Conservation (phyloP, 2,329 filamentous ascomycete genomes). For the Botrytis cinerea region DNA sequence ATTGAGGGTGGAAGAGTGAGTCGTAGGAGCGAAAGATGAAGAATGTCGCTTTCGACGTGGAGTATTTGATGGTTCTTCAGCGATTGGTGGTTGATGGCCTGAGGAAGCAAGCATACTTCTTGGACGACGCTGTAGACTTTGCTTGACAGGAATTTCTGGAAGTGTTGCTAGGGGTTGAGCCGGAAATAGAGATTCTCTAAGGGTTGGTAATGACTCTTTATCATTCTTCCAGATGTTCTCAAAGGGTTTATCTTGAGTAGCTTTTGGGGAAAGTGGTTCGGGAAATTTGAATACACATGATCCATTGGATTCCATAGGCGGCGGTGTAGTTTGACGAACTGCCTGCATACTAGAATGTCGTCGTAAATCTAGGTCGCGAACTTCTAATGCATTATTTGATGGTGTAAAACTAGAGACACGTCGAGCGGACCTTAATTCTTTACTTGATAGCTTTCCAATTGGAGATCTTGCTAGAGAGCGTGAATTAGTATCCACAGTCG, state of each 20-base stretch:
- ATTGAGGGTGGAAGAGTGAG: conserved; percentile 2
- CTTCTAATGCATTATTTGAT: conserved; percentile 24
- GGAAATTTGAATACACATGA: conserved; percentile 14
- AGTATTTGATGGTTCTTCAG: conserved; percentile 5
- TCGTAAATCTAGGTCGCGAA: conserved; percentile 28
- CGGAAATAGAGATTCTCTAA: conserved; percentile 11
- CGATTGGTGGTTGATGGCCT: neutral
- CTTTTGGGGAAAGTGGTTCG: neutral
- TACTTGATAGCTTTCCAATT: conserved; percentile 3
- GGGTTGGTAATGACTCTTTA: conserved; percentile 10
- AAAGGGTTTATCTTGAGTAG: conserved; percentile 3
- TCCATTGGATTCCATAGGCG: conserved; percentile 20
- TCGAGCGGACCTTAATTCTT: conserved; percentile 18
- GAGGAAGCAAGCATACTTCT: conserved; percentile 15
- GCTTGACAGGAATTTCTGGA: neutral
- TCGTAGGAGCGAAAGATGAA: conserved; percentile 18
- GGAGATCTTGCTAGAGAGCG: conserved; percentile 21
- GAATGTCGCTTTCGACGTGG: conserved; percentile 9
- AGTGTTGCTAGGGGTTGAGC: neutral
- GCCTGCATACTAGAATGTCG: conserved; percentile 26
- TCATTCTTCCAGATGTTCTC: conserved; percentile 3
- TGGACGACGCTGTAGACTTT: conserved; percentile 8
- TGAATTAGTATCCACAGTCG: conserved; percentile 26
- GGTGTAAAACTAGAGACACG: conserved; percentile 32
- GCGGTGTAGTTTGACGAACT: conserved; percentile 1